These are phyloP conservation scores for Trametes pubescens DNA, from an alignment of 1,284 basidiomycete species.

Conservation along the genomic window DNA sequence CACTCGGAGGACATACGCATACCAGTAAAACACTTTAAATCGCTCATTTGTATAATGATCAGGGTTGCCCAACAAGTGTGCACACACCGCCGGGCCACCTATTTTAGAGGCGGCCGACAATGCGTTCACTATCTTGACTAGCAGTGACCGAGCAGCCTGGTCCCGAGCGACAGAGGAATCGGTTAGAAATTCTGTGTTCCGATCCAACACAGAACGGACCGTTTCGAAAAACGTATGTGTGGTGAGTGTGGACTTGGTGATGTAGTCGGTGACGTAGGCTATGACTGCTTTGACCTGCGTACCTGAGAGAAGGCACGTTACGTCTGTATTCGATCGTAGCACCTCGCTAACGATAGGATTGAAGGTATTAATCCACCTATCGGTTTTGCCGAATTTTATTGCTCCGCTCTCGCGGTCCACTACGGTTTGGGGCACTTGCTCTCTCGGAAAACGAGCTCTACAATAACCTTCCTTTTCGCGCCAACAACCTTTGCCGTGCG, in stretches of 20 bases:
- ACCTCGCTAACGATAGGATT: slow-evolving; percentile 6
- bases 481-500: slow-evolving; percentile 7
- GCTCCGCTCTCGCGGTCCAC: slow-evolving; percentile 15
- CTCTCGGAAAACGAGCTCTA: slow-evolving; percentile 13
- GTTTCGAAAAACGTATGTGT: slow-evolving; percentile 22
- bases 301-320: slow-evolving; percentile 23
- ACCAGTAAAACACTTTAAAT: slow-evolving; percentile 25
- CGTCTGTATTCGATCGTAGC: slow-evolving; percentile 9
- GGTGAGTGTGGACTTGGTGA: slow-evolving; percentile 14
- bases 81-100: slow-evolving; percentile 23
- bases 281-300: slow-evolving; percentile 19
- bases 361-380: slow-evolving; percentile 25
- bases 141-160: neutral
- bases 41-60: slow-evolving; percentile 26
- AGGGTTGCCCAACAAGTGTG: slow-evolving; percentile 19
- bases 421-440: neutral
- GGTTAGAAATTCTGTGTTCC: neutral
- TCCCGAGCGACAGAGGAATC: no score
- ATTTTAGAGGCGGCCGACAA: slow-evolving; percentile 17
- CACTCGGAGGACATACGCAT: slow-evolving; percentile 6
- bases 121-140: slow-evolving; percentile 24
- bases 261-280: slow-evolving; percentile 27
- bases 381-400: slow-evolving; percentile 13
- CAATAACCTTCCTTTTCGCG: neutral
- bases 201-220: neutral